These are phyloP conservation scores for Schizosaccharomyces lindneri DNA, from an alignment of 805 yeast species.

Conservation along the genomic window DNA sequence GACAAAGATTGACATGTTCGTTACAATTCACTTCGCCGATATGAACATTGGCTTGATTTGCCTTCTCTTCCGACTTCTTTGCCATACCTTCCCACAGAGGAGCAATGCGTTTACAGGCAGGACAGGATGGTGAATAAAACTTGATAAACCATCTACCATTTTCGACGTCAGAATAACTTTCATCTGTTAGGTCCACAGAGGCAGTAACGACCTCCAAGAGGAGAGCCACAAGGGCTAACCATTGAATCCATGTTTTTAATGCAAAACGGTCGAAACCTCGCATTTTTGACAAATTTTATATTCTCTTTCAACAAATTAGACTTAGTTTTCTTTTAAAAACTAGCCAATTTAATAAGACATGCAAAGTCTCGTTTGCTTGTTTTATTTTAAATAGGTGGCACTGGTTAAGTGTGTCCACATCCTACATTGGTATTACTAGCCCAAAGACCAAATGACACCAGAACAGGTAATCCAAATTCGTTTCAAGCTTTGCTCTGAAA, in stretches of 20 bases:
- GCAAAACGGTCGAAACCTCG: background rate
- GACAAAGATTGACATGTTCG: slow-evolving; percentile 67
- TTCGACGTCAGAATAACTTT: background rate
- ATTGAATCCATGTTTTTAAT: background rate
- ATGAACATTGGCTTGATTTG: slow-evolving; percentile 22
- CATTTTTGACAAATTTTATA: background rate
- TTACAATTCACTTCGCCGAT: slow-evolving; percentile 59
- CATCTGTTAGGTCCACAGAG: background rate
- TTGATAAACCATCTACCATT: slow-evolving; percentile 51
- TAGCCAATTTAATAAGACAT: too few relatives aligned
- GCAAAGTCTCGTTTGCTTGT: too few relatives aligned
- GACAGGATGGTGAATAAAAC: slow-evolving; percentile 74
- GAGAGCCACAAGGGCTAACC: background rate
- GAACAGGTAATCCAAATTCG: too few relatives aligned
- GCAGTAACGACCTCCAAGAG: background rate
- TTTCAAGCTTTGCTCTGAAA: too few relatives aligned
- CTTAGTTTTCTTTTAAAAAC: too few relatives aligned
- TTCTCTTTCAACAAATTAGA: background rate
- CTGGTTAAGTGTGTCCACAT: too few relatives aligned
- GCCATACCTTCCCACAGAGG: slow-evolving; percentile 65
- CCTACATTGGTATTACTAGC: too few relatives aligned
- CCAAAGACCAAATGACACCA: too few relatives aligned
- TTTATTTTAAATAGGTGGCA: too few relatives aligned
- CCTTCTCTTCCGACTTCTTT: slow-evolving; percentile 23
- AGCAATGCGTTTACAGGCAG: slow-evolving; percentile 53